Evolutionary conservation across 1,284 basidiomycete genomes (phyloP).

Genomic region (Mycena citricolor): DNA sequence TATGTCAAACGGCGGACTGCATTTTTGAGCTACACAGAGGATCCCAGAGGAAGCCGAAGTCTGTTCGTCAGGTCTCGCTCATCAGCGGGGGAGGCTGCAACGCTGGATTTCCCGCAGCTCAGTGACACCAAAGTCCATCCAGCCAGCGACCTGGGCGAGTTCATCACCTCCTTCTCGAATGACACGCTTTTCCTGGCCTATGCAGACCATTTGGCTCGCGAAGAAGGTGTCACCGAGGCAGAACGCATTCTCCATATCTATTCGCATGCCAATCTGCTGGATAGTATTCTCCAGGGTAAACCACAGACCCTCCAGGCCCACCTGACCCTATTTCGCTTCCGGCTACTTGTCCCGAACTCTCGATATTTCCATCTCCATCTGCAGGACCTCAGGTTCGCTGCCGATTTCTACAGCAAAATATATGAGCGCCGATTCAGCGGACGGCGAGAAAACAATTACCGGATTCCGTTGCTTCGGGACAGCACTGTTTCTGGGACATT

Average conservation of each 20-base stretch:
- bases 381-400: conserved; percentile 68
- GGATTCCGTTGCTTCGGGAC: conserved; percentile 67
- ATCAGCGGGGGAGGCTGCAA: conserved; percentile 73
- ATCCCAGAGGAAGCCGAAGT: conserved; percentile 89
- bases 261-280: conserved; percentile 78
- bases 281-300: conserved; percentile 89
- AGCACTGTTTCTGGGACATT: conserved; percentile 64
- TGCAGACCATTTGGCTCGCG: conserved; percentile 71
- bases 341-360: conserved; percentile 54
- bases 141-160: conserved; percentile 73
- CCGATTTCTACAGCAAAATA: conserved; percentile 72
- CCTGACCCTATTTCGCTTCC: conserved; percentile 67
- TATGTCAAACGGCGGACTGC: conserved; percentile 92
- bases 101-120: conserved; percentile 78
- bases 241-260: conserved; percentile 71
- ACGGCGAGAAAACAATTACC: conserved; percentile 55
- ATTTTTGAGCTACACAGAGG: conserved; percentile 89
- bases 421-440: conserved; percentile 73
- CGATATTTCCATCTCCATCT: conserved; percentile 63
- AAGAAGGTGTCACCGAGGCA: conserved; percentile 51
- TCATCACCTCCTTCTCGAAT: conserved; percentile 83
- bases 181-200: conserved; percentile 74
- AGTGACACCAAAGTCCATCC: conserved; percentile 64
- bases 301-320: conserved; percentile 74
- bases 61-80: conserved; percentile 80